Evolutionary conservation across 345 rosid species (phyloP).

Genomic region (Euphorbia tirucalli): DNA sequence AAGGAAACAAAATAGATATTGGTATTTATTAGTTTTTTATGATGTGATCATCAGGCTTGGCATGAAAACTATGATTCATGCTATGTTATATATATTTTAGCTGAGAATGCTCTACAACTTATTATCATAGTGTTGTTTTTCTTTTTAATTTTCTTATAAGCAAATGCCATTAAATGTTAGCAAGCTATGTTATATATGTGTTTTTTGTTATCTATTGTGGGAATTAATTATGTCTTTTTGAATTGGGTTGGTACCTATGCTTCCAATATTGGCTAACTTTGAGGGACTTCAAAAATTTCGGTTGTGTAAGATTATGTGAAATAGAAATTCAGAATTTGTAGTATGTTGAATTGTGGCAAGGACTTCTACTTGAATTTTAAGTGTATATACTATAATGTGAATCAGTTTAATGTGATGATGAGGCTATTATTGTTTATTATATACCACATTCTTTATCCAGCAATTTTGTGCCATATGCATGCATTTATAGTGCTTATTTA

Average conservation of each 20-base stretch:
- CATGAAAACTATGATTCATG: neutral
- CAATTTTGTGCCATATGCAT: too few relatives aligned
- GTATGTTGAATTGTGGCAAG: too few relatives aligned
- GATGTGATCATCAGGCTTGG: neutral
- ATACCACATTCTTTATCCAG: too few relatives aligned
- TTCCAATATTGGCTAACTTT: too few relatives aligned
- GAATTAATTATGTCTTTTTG: neutral
- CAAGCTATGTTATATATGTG: neutral
- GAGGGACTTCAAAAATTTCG: neutral
- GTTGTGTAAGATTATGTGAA: too few relatives aligned
- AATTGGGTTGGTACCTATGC: too few relatives aligned
- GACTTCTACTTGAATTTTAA: too few relatives aligned
- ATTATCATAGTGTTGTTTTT: neutral
- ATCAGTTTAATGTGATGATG: too few relatives aligned
- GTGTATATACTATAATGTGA: too few relatives aligned
- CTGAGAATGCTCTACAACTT: neutral
- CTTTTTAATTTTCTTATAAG: neutral
- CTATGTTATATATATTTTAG: neutral
- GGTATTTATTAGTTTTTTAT: conserved; percentile 10
- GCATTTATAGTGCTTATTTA: too few relatives aligned
- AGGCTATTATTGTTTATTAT: too few relatives aligned
- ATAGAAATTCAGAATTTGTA: too few relatives aligned
- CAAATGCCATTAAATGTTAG: conserved; percentile 4
- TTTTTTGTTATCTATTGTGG: neutral
- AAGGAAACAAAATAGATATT: neutral